phyloP scores from a whole-genome alignment of 257 asterid species.

The Primulina huaijiensis region DNA sequence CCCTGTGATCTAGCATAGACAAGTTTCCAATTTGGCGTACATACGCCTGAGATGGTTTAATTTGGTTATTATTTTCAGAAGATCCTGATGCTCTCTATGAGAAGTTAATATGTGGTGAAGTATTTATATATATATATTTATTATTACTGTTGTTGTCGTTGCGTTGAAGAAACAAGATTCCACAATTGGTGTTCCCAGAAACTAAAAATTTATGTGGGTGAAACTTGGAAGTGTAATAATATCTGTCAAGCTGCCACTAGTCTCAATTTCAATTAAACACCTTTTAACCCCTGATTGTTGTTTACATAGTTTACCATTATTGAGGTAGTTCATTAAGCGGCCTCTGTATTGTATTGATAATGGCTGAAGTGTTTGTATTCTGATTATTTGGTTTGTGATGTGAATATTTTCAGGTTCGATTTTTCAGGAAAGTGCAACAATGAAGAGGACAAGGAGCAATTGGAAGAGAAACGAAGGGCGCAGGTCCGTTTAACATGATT shows the following conservation, averaged over 20 bases:
- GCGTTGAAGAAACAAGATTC: too few species aligned
- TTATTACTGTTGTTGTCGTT: too few species aligned
- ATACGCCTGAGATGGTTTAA: too few species aligned
- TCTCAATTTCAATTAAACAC: slow-evolving; percentile 18
- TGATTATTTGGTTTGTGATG: slow-evolving; percentile 23
- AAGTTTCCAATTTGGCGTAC: background rate
- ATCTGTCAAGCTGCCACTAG: background rate
- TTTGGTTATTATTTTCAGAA: too few species aligned
- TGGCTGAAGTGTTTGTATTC: slow-evolving; percentile 14
- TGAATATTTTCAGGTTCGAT: slow-evolving; percentile 67
- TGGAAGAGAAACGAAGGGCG: slow-evolving; percentile 80
- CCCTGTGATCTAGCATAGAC: background rate
- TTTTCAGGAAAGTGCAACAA: slow-evolving; percentile 73
- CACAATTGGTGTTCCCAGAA: too few species aligned
- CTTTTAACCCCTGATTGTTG: slow-evolving; percentile 2
- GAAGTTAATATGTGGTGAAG: too few species aligned
- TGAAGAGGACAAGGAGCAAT: slow-evolving; percentile 65
- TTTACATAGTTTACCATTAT: background rate
- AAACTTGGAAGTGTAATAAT: background rate
- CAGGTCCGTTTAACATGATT: slow-evolving; percentile 46
- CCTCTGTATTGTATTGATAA: background rate
- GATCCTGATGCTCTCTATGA: too few species aligned
- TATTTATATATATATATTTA: too few species aligned
- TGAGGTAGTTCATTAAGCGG: background rate
- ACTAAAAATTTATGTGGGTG: too few species aligned